Conservation (phyloP, 495 filamentous ascomycete genomes). For the Penicillium maclennaniae region DNA sequence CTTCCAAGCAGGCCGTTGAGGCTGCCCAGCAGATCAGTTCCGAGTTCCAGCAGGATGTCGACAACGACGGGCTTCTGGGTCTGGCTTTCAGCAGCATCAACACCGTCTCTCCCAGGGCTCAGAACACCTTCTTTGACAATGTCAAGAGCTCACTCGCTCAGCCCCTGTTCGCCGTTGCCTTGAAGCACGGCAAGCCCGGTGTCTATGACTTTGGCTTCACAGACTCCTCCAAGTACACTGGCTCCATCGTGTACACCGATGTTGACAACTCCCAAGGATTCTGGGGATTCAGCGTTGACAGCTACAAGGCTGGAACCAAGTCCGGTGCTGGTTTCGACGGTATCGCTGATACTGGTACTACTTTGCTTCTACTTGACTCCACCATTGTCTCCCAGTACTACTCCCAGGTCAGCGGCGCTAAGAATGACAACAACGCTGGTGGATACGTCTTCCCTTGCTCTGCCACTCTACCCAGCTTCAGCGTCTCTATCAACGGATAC, state of each 20-base stretch:
- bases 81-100: slow-evolving; percentile 68
- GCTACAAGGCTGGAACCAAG: slow-evolving; percentile 54
- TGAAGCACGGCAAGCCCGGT: slow-evolving; percentile 59
- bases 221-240: slow-evolving; percentile 57
- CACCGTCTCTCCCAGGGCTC: slow-evolving; percentile 52
- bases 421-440: slow-evolving; percentile 43
- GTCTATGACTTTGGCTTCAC: slow-evolving; percentile 72
- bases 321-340: slow-evolving; percentile 20
- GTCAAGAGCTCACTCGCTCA: slow-evolving; percentile 50
- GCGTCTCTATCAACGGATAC: slow-evolving; percentile 46
- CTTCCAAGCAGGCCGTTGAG: slow-evolving; percentile 61
- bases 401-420: slow-evolving; percentile 47
- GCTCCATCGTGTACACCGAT: slow-evolving; percentile 53
- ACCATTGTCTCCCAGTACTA: slow-evolving; percentile 59
- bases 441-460: slow-evolving; percentile 69
- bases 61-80: slow-evolving; percentile 68
- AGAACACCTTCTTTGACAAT: slow-evolving; percentile 70
- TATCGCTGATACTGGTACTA: slow-evolving; percentile 61
- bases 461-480: slow-evolving; percentile 56
- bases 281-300: slow-evolving; percentile 63
- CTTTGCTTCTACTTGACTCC: slow-evolving; percentile 58
- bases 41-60: slow-evolving; percentile 54
- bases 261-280: slow-evolving; percentile 59
- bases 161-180: slow-evolving; percentile 63
- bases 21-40: slow-evolving; percentile 56